Evolutionary conservation across 768 basidiomycete genomes (phyloP), one percentile per base, ranked within the genome.

Genomic region (Tricholoma bakamatsutake): DNA sequence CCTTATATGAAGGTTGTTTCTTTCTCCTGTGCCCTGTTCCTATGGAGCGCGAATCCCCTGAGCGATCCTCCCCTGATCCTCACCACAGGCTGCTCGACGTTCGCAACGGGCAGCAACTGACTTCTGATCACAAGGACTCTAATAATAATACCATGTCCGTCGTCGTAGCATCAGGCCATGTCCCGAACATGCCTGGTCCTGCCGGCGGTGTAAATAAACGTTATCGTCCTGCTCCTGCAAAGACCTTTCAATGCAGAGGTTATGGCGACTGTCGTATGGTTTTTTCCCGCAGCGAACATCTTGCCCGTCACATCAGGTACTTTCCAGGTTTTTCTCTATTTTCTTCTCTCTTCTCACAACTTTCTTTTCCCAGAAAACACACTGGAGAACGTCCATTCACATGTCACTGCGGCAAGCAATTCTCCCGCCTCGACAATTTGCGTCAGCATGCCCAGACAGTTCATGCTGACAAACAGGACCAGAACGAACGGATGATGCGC

Each of bases 371-470:
- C 73, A 98, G 95, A 62, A 98, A 98, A 81, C 96, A 98, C 71
- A 98, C 96, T 4, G 96, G 96, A 59, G 96, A 98, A 68, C 85
- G 94, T 17, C 96, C 96, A 15, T 98, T 98, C 71, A 83, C 85
- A 39, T 98, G 96, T 66, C 95, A 98, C 68, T 98, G 96, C 75
- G 82, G 85, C 11, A 95, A 96, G 70, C 88, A 95, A 61, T 98
- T 98, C 68, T 94, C 93, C 5, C 85, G 96, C 11, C 85, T 98
- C 67, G 96, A 98, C 73, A 98, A 98, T 66, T 81, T 98, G 2
- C 86, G 96, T 46, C 96, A 98, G 68, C 96, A 98, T 70, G 92
- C 94, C 0, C 90, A 95, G 78, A 96, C 95, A 5, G 94, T 97
- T 1, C 96, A 98, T 65, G 85, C 93, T n/a, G 93, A 97, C 68